phyloP scores from a whole-genome alignment of 148 eudicot species.

The Euryodendron excelsum region DNA sequence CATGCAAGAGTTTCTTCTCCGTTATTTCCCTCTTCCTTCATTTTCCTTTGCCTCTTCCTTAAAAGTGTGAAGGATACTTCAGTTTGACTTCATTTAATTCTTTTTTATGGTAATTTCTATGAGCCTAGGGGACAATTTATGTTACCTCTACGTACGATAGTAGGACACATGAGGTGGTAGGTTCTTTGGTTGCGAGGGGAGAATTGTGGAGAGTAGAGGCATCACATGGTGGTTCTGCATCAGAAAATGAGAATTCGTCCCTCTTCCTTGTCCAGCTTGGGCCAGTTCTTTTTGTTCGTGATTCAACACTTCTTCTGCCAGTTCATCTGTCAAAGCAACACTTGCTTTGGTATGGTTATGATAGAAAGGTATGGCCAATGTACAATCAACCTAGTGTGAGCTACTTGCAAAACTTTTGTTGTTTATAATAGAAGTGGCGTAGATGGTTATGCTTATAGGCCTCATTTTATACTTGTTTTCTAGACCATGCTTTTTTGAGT shows the following conservation, averaged over 20 bases:
- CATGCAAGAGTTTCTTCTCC: too few relatives aligned
- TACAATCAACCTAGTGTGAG: not conserved
- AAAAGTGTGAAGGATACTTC: not conserved
- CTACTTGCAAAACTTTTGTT: not conserved
- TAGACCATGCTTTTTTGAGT: not conserved
- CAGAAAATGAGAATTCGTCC: constrained; percentile 73
- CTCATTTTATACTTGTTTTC: not conserved
- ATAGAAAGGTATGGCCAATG: constrained; percentile 69
- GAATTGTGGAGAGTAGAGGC: constrained; percentile 96
- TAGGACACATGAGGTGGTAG: constrained; percentile 68
- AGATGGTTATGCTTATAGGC: not conserved
- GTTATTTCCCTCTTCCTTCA: too few relatives aligned
- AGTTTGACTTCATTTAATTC: not conserved
- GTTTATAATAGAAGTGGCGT: not conserved
- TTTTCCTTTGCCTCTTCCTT: too few relatives aligned
- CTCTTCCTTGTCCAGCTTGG: constrained; percentile 95
- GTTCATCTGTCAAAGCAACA: constrained; percentile 91
- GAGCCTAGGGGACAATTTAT: constrained; percentile 65
- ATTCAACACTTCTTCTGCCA: constrained; percentile 91
- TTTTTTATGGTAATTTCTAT: constrained; percentile 2
- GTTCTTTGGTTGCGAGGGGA: constrained; percentile 84
- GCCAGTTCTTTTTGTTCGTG: constrained; percentile 88
- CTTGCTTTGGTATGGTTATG: constrained; percentile 98
- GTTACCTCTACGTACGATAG: constrained; percentile 84
- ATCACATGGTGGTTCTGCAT: constrained; percentile 73